Evolutionary conservation across 2,329 filamentous ascomycete species (phyloP), one percentile per base, ranked within the genome.

Genomic region (Cryphonectria radicalis): DNA sequence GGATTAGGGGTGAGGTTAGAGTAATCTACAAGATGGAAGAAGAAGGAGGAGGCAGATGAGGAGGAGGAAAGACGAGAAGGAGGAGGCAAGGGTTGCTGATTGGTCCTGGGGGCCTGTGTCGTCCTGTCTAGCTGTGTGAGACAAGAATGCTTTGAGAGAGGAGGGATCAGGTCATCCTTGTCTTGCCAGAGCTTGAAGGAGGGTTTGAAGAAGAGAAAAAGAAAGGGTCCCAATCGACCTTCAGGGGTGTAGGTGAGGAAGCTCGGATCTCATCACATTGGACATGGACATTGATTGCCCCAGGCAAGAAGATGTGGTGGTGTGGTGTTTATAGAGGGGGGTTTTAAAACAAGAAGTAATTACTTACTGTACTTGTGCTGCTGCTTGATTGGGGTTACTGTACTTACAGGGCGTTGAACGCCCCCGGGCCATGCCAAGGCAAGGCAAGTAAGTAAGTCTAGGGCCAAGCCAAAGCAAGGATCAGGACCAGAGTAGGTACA

Each of bases 251-350:
- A 13, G 55, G 28, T 3, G 55, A 59, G 55, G 55, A 59, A 59
- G 55, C 55, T 59, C 55, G 25, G 55, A 59, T 59, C 55, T 32
- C 55, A 59, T 59, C 28, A 59, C 35, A 28, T 59, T 32, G 28
- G 28, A 59, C 55, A 59, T 32, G 55, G 55, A 32, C 25, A 32
- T 19, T 50, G 22, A 50, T n/a, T 50, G 22, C 46, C 46, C 46
- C 46, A 50, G 46, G 22, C 46, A 11, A 50, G 22, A 50, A n/a
- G 46, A 50, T n/a, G 35, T 35, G 57, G 57, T 35, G 25, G 17
- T 14, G 25, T 60, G 32, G 57, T 59, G 25, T 32, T 13, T 32
- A 28, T 60, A 5, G 57, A 35, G 25, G 57, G 11, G 57, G 57
- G 32, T 11, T 40, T 32, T 32, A 4, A 11, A 40, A 40, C 37